Conservation (phyloP, 257 asterid genomes). For the Anisodus tanguticus region DNA sequence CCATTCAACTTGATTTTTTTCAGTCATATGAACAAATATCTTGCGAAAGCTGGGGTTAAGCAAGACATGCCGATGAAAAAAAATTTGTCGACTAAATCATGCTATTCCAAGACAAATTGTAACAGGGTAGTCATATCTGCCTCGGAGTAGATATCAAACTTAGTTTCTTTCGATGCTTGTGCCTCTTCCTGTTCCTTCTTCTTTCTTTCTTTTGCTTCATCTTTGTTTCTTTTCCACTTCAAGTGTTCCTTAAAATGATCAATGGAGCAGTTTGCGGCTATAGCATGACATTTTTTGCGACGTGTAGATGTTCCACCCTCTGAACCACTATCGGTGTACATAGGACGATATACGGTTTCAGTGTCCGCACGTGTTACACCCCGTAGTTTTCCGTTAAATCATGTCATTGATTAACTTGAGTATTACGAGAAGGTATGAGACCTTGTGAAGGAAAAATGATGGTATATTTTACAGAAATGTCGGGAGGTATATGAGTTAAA, state of each 20-base stretch:
- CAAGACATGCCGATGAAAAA: not conserved
- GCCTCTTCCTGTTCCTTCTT: not conserved
- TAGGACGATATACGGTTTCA: too few relatives aligned
- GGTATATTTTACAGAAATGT: too few relatives aligned
- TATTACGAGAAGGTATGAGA: too few relatives aligned
- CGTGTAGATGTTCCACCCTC: not conserved
- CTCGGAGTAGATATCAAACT: not conserved
- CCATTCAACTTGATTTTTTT: not conserved
- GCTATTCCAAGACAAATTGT: not conserved
- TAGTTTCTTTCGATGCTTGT: not conserved
- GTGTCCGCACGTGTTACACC: too few relatives aligned
- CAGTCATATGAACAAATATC: not conserved
- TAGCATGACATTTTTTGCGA: not conserved
- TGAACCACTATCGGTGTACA: not conserved
- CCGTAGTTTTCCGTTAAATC: too few relatives aligned
- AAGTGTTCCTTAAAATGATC: not conserved
- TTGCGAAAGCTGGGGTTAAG: not conserved
- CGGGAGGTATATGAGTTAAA: too few relatives aligned
- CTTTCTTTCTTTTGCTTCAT: not conserved
- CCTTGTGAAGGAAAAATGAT: too few relatives aligned
- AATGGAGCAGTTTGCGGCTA: not conserved
- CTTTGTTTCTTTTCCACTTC: not conserved
- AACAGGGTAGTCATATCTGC: not conserved
- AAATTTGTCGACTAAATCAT: rapidly evolving
- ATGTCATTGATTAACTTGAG: too few relatives aligned